These are phyloP conservation scores for Pyrenochaeta sp. DNA, from an alignment of 2,329 filamentous ascomycete genomes.

Conservation along the genomic window DNA sequence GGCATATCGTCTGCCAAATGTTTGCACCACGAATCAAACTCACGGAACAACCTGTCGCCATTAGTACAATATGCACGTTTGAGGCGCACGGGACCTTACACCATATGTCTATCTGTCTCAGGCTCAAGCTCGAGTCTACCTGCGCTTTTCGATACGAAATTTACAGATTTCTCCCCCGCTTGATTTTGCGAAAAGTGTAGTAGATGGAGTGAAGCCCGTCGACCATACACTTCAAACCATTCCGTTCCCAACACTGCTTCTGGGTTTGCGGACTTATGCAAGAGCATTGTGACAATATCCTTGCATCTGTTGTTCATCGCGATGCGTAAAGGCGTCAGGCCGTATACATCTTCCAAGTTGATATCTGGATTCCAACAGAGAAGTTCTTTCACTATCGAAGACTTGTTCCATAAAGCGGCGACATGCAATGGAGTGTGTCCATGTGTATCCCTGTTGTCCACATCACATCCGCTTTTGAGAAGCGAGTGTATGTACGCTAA, in stretches of 20 bases:
- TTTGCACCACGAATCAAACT: too few species aligned
- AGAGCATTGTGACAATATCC: not conserved
- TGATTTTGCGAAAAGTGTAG: too few species aligned
- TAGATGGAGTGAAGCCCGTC: too few species aligned
- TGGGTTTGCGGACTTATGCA: not conserved
- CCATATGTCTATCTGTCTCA: too few species aligned
- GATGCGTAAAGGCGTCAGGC: not conserved
- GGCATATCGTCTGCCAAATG: too few species aligned
- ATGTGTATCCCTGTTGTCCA: not conserved
- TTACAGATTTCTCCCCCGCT: too few species aligned
- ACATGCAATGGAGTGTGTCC: conserved; percentile 2
- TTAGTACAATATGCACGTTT: too few species aligned
- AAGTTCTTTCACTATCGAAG: not conserved
- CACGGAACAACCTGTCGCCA: too few species aligned
- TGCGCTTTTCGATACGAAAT: too few species aligned
- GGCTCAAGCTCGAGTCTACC: too few species aligned
- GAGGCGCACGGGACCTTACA: too few species aligned
- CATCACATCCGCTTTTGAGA: not conserved
- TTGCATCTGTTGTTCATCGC: not conserved
- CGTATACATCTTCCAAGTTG: conserved; percentile 1
- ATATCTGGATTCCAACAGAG: not conserved
- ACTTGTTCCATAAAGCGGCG: not conserved
- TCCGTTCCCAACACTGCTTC: not conserved
- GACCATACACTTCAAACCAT: too few species aligned
- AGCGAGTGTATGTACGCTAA: not conserved